Conservation (phyloP, 2,329 filamentous ascomycete genomes). For the Botryotinia calthae region DNA sequence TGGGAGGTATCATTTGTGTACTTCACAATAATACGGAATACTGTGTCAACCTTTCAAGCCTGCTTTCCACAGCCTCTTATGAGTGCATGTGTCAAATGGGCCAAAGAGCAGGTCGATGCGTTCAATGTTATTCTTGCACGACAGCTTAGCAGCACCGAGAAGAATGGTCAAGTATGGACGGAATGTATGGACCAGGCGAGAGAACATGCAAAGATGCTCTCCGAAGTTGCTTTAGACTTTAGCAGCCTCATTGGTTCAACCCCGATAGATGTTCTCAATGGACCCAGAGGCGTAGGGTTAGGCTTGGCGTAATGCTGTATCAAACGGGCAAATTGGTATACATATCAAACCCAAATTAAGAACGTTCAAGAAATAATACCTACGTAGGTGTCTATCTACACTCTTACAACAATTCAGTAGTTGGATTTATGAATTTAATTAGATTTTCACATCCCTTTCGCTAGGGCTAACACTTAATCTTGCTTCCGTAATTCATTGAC, state of each 20-base stretch:
- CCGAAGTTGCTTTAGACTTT: slow-evolving; percentile 88
- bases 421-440: background rate
- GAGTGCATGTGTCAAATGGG: slow-evolving; percentile 96
- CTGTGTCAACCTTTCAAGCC: slow-evolving; percentile 79
- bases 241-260: slow-evolving; percentile 71
- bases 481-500: background rate
- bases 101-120: slow-evolving; percentile 88
- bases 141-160: slow-evolving; percentile 83
- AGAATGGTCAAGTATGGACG: slow-evolving; percentile 71
- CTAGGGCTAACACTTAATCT: background rate
- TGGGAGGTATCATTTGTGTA: slow-evolving; percentile 95
- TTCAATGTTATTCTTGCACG: slow-evolving; percentile 82
- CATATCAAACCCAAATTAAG: background rate
- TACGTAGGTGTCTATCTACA: background rate
- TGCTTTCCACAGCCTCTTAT: slow-evolving; percentile 86
- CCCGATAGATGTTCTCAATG: slow-evolving; percentile 21
- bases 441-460: background rate
- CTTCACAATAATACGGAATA: slow-evolving; percentile 92
- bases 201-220: slow-evolving; percentile 75
- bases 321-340: background rate
- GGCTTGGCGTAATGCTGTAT: slow-evolving; percentile 28
- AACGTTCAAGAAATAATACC: background rate
- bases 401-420: background rate
- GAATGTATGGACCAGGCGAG: slow-evolving; percentile 80
- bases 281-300: slow-evolving; percentile 45